Evolutionary conservation across 2,329 filamentous ascomycete genomes (phyloP), one percentile per base, ranked within the genome.

Genomic region (Volutella citrinella): DNA sequence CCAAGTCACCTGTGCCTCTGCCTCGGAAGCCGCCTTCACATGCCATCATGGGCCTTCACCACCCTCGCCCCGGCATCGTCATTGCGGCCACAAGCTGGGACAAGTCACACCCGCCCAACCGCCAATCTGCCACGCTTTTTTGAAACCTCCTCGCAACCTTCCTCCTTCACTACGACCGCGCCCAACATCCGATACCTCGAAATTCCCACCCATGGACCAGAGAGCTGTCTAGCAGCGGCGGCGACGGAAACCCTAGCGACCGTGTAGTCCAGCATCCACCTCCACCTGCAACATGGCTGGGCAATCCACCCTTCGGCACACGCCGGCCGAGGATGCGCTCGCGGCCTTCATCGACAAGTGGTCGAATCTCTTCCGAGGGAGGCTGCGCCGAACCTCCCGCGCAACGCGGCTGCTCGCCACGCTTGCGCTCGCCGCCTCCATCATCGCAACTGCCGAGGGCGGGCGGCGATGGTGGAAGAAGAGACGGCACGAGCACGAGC

Each of bases 251-350:
- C n/a, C n/a, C n/a, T n/a, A n/a, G n/a, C n/a, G n/a, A n/a, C n/a
- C n/a, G n/a, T n/a, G n/a, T n/a, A n/a, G n/a, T n/a, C n/a, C n/a
- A n/a, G n/a, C n/a, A n/a, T n/a, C n/a, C n/a, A n/a, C n/a, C n/a
- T n/a, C n/a, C n/a, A n/a, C n/a, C n/a, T n/a, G n/a, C n/a, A n/a
- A n/a, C 39, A 96, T 96, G 91, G 87, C 88, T 43, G 84, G 74
- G 45, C 90, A 95, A 68, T 96, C 91, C 36, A 95, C 85, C 6
- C 73, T 96, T 50, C 80, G 80, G 48, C 69, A 72, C 49, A 74
- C 76, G 49, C 73, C 69, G 29, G 74, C 78, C 49, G 76, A 85
- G 61, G 80, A 84, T 62, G 76, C 82, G 53, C 68, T 89, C 54
- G 71, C 78, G 20, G 69, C 70, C 26, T 77, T 88, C 35, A 59